These are phyloP conservation scores for Coniella lustricola DNA, from an alignment of 2,329 filamentous ascomycete species.

Conservation along the genomic window DNA sequence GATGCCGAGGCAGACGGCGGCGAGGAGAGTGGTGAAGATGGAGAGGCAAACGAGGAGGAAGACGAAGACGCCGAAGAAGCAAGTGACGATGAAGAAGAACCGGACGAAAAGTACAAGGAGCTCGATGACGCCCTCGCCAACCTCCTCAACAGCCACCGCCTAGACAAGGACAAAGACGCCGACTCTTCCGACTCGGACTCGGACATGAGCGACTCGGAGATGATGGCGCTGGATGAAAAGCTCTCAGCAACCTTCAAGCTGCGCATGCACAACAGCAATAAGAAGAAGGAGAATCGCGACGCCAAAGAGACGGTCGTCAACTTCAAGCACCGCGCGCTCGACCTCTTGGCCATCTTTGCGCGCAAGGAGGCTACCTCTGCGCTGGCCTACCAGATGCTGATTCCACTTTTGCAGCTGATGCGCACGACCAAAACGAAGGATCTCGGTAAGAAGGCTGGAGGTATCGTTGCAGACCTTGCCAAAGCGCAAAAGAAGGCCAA, in stretches of 20 bases:
- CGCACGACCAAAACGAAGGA: constrained; percentile 71
- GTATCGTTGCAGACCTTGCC: constrained; percentile 66
- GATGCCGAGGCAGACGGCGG: constrained; percentile 25
- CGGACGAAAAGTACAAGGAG: constrained; percentile 37
- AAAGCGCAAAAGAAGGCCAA: constrained; percentile 56
- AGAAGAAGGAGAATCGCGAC: constrained; percentile 79
- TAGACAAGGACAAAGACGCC: constrained; percentile 52
- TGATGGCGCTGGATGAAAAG: constrained; percentile 81
- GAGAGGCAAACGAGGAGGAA: constrained; percentile 26
- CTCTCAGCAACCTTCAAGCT: constrained; percentile 81
- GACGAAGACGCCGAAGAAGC: constrained; percentile 37
- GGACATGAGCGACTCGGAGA: constrained; percentile 93
- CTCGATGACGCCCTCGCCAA: constrained; percentile 24
- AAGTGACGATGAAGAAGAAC: constrained; percentile 32
- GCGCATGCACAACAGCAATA: constrained; percentile 61
- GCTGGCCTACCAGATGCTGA: constrained; percentile 60
- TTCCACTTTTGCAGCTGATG: constrained; percentile 70
- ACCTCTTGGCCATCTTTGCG: constrained; percentile 78
- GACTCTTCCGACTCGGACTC: constrained; percentile 56
- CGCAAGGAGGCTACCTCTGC: constrained; percentile 66
- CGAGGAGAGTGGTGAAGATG: constrained; percentile 37
- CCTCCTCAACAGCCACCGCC: constrained; percentile 63
- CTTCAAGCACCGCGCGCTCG: constrained; percentile 91
- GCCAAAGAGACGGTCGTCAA: constrained; percentile 84
- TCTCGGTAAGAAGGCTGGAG: constrained; percentile 64